phyloP scores from a whole-genome alignment of 257 asterid species.

The Ocimum tenuiflorum region DNA sequence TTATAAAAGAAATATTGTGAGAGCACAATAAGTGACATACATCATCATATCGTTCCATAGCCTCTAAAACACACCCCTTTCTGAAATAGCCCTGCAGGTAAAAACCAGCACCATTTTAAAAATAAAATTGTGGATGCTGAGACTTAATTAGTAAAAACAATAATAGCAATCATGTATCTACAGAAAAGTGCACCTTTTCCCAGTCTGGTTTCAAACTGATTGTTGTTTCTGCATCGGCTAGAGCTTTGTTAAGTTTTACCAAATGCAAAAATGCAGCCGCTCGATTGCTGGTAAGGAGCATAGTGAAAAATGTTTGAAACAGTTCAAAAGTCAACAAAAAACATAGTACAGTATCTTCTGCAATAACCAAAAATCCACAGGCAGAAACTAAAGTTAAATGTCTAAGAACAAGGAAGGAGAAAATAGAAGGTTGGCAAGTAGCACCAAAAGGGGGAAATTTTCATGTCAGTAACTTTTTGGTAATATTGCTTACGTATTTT shows the following conservation, averaged over 20 bases:
- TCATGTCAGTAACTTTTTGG: background rate
- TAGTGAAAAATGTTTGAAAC: background rate
- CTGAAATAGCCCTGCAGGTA: constrained; percentile 89
- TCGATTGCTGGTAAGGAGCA: constrained; percentile 59
- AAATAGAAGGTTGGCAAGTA: background rate
- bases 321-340: background rate
- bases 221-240: constrained; percentile 85
- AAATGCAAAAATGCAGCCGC: constrained; percentile 93
- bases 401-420: background rate
- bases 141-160: background rate
- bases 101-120: constrained; percentile 19
- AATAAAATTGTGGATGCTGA: background rate
- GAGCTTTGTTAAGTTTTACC: constrained; percentile 89
- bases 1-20: background rate
- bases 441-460: background rate
- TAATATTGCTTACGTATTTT: background rate
- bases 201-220: constrained; percentile 86
- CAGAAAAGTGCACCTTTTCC: constrained; percentile 66
- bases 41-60: constrained; percentile 87
- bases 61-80: constrained; percentile 94
- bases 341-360: background rate
- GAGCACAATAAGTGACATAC: constrained; percentile 38
- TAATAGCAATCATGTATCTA: background rate
- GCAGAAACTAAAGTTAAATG: background rate
- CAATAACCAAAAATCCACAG: background rate